Conservation (phyloP, 352 stramenopile species). For the Phytophthora sansomeana region DNA sequence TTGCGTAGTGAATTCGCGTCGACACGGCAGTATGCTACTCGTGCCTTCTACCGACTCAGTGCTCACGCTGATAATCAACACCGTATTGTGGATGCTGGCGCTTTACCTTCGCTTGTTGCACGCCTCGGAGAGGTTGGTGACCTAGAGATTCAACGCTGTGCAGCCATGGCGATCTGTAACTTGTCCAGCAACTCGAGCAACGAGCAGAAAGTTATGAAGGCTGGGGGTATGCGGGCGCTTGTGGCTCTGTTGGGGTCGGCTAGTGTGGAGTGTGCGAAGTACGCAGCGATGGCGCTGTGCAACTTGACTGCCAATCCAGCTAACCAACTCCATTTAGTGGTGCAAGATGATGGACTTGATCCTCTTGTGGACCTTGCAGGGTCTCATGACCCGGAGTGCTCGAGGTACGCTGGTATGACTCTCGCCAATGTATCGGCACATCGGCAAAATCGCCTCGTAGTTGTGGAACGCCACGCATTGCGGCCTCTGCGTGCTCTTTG, state of each 20-base stretch:
- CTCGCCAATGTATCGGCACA: slow-evolving; percentile 94
- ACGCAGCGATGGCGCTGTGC: slow-evolving; percentile 94
- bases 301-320: slow-evolving; percentile 93
- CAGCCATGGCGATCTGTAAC: slow-evolving; percentile 90
- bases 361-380: slow-evolving; percentile 84
- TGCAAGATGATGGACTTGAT: slow-evolving; percentile 76
- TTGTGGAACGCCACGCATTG: slow-evolving; percentile 90
- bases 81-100: slow-evolving; percentile 87
- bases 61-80: slow-evolving; percentile 89
- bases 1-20: slow-evolving; percentile 74
- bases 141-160: slow-evolving; percentile 77
- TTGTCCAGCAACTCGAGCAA: slow-evolving; percentile 77
- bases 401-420: slow-evolving; percentile 93
- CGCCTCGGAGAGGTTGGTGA: slow-evolving; percentile 51
- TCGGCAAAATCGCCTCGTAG: slow-evolving; percentile 83
- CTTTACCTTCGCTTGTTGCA: slow-evolving; percentile 76
- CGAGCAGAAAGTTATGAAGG: slow-evolving; percentile 85
- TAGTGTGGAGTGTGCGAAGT: slow-evolving; percentile 78
- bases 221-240: slow-evolving; percentile 68
- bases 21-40: slow-evolving; percentile 84
- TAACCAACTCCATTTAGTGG: slow-evolving; percentile 92
- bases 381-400: slow-evolving; percentile 78
- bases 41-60: slow-evolving; percentile 91
- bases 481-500: slow-evolving; percentile 82
- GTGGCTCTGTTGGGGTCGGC: slow-evolving; percentile 61